Base-by-base conservation (phyloP, 805 yeast genomes). In the Sugiyamaella boreocaroliniensis region DNA sequence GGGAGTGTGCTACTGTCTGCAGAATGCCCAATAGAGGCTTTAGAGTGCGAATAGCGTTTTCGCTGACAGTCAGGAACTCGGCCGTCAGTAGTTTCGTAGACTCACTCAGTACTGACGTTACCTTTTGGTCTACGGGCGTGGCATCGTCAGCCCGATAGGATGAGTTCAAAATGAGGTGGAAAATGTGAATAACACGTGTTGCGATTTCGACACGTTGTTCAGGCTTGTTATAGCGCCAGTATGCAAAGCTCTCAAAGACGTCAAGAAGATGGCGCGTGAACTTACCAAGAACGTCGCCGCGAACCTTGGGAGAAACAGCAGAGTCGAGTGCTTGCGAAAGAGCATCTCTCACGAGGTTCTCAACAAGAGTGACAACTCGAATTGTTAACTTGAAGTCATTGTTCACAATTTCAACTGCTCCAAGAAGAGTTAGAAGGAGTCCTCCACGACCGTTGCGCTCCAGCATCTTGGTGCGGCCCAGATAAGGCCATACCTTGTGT, bases 401-500 rank as follows among this genome's bases (percentile, higher is more conserved):
- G 44, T 72, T 72, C 1, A 85, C 81, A 64, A 83, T 77, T 67
- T 89, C 97, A 19, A 81, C 77, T 4, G 89, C 76, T 1, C 90
- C 89, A 47, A 88, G 71, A 1, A 87, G 74, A 0, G 76, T 75
- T 1, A 79, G 67, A 0, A 82, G 80, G 46, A 80, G 68, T 0
- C 93, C 90, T 43, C 86, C 87, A 56, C 79, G 80, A 0, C 81
- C 81, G 52, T 78, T 75, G 47, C 76, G 74, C 12, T 84, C 82
- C 1, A 89, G 70, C 29, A 89, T 69, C 16, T 80, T 76, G 0
- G 95, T 84, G 48, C 81, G 80, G 19, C 80, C 76, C 12, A 92
- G 67, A 61, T 84, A 84, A 0, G 89, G 77, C 96, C 97, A 90
- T 2, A 89, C 85, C 52, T 88, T 73, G 54, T 77, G 75, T 0